Conservation (phyloP, 1,139 yeast genomes). For the Hansenula sp. region DNA sequence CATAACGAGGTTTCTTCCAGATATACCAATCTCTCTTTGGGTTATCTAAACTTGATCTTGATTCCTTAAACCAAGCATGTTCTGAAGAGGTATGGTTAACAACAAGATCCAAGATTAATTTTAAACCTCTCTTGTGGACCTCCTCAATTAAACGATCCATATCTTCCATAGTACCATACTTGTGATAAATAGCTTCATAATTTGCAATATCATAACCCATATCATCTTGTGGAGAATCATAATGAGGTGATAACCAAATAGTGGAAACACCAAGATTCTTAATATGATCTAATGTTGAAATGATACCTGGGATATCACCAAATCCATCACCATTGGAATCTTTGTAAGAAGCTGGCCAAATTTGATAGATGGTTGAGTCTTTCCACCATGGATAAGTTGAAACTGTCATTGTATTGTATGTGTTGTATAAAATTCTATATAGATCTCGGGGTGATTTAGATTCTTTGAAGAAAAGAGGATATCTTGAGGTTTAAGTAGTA, state of each 20-base stretch:
- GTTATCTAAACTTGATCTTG: slow-evolving; percentile 43
- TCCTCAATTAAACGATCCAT: slow-evolving; percentile 45
- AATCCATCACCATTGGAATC: slow-evolving; percentile 56
- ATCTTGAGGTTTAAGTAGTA: no score
- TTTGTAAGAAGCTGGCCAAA: slow-evolving; percentile 55
- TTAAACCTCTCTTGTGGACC: slow-evolving; percentile 45
- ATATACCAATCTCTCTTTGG: slow-evolving; percentile 62
- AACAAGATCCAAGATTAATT: slow-evolving; percentile 50
- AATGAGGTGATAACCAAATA: slow-evolving; percentile 56
- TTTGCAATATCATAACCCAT: slow-evolving; percentile 62
- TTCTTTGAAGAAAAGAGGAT: no score
- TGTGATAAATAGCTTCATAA: slow-evolving; percentile 45
- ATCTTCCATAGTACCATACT: slow-evolving; percentile 50
- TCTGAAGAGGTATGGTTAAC: slow-evolving; percentile 54
- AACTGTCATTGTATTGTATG: slow-evolving; percentile 6
- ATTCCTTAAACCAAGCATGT: slow-evolving; percentile 56
- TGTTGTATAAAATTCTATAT: neutral
- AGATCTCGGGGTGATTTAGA: neutral
- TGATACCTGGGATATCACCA: slow-evolving; percentile 53
- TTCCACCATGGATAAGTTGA: slow-evolving; percentile 44
- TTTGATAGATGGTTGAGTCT: slow-evolving; percentile 50
- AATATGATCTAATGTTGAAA: slow-evolving; percentile 47
- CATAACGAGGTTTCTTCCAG: slow-evolving; percentile 48
- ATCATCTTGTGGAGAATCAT: slow-evolving; percentile 55
- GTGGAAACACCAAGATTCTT: slow-evolving; percentile 47